Percentiles rank a stretch among this genome's conserved stretches.
Evolutionary conservation across 2,329 filamentous ascomycete species (phyloP).

Genomic region (Colletotrichum musicola): DNA sequence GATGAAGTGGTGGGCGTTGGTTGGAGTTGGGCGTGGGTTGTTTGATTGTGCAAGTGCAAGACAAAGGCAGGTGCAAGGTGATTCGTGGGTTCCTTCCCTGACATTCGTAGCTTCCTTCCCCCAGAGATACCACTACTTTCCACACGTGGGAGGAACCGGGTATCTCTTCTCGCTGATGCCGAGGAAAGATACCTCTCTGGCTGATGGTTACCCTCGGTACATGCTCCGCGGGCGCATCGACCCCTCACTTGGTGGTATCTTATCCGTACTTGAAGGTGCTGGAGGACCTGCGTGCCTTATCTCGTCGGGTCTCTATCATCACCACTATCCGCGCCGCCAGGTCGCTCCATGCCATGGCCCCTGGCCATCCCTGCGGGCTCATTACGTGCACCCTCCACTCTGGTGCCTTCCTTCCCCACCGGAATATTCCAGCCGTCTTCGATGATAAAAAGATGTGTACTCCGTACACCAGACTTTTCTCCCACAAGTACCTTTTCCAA

Average conservation of each 20-base stretch:
- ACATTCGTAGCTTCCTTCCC: neutral
- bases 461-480: neutral
- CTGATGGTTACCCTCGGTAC: slow-evolving; percentile 18
- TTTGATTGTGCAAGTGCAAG: no score
- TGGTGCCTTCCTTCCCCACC: neutral
- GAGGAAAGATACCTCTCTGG: slow-evolving; percentile 2
- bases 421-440: slow-evolving; percentile 3
- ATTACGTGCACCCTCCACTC: slow-evolving; percentile 28
- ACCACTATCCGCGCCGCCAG: neutral
- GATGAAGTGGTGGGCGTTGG: no score
- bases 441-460: neutral
- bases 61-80: no score
- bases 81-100: slow-evolving; percentile 18
- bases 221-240: neutral
- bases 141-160: slow-evolving; percentile 33
- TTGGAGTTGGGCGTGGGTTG: no score
- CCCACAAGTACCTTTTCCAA: neutral
- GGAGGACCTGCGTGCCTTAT: no score
- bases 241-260: no score
- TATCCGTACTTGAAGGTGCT: no score
- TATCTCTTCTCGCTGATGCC: neutral
- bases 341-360: neutral
- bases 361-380: slow-evolving; percentile 10
- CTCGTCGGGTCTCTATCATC: slow-evolving; percentile 2
- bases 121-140: slow-evolving; percentile 31